Evolutionary conservation across 768 basidiomycete species (phyloP).

Genomic region (Termitomyces sp.): DNA sequence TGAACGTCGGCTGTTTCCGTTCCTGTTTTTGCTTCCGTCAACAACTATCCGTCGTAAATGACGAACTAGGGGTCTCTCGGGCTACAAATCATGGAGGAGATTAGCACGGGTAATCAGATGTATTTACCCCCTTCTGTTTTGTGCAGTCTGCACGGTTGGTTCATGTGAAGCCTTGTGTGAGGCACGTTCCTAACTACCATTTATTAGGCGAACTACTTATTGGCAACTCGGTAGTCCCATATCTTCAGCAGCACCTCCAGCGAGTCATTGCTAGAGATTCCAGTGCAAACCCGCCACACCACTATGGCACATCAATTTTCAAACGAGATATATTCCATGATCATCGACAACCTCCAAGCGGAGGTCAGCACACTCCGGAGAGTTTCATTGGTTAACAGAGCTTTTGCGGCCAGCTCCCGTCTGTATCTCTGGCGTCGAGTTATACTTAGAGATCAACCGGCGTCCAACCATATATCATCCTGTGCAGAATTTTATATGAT

Average conservation of each 20-base stretch:
- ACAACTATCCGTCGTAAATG: neutral
- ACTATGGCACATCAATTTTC: neutral
- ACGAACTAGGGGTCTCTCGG: neutral
- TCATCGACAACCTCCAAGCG: conserved; percentile 2
- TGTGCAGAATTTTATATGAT: neutral
- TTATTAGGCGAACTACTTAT: neutral
- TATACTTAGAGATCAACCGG: neutral
- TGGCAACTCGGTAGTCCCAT: neutral
- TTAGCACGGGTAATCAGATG: neutral
- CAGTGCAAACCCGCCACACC: neutral
- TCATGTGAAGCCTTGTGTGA: neutral
- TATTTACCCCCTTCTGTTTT: neutral
- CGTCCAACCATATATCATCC: neutral
- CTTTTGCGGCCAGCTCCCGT: neutral
- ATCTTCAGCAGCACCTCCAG: neutral
- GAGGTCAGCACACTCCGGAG: neutral
- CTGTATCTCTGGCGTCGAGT: conserved; percentile 1
- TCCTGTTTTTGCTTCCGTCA: conserved; percentile 1
- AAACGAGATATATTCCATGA: neutral
- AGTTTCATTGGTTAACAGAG: neutral
- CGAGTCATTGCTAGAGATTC: neutral
- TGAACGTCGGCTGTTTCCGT: conserved; percentile 7
- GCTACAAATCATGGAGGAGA: neutral
- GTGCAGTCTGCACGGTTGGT: neutral
- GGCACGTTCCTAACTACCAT: conserved; percentile 5